Evolutionary conservation across 768 basidiomycete species (phyloP), one percentile per base, ranked within the genome.

Genomic region (Boletus rubroflammeus): DNA sequence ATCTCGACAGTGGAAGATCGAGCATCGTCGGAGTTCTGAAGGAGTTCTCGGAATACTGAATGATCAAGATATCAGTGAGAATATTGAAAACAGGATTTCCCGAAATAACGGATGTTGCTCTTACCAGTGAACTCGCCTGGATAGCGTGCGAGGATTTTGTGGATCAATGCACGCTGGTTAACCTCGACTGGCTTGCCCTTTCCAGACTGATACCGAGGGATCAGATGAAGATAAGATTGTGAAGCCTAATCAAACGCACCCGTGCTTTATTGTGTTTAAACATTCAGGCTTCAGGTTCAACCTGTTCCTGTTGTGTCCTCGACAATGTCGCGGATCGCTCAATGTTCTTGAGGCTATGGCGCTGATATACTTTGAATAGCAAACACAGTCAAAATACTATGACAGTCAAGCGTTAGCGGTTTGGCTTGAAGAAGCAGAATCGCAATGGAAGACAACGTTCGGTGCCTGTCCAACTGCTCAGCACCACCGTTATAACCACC

Each of bases 1-100:
- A 94, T 88, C 67, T 94, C 88, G 5, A 86, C 90, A 11, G 77
- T 72, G 40, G 75, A 81, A 3, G 89, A 83, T 44, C 79, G 84
- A 3, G 89, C 93, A 71, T 97, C 94, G 66, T 96, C 93, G 17
- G 93, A 92, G 68, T 98, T 97, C 74, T 98, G 95, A 0, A 97
- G 74, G 10, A 98, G 80, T 69, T 98, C 95, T 47, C 94, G 72
- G 54, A 84, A 84, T 31, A 86, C 83, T 78, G 17, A 2, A 9
- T 5, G 3, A 34, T 34, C 9, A 5, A 34, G 34, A 6, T 6
- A 34, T 34, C n/a, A n/a, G n/a, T 34, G 34, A 34, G 34, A 6
- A 15, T n/a, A n/a, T n/a, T n/a, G n/a, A n/a, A n/a, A n/a, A n/a
- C n/a, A n/a, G n/a, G 11, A 2, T 34, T 34, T 34, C 0, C 34